These are phyloP conservation scores for Penicillium cinerascens DNA, from an alignment of 495 filamentous ascomycete species.

Conservation along the genomic window DNA sequence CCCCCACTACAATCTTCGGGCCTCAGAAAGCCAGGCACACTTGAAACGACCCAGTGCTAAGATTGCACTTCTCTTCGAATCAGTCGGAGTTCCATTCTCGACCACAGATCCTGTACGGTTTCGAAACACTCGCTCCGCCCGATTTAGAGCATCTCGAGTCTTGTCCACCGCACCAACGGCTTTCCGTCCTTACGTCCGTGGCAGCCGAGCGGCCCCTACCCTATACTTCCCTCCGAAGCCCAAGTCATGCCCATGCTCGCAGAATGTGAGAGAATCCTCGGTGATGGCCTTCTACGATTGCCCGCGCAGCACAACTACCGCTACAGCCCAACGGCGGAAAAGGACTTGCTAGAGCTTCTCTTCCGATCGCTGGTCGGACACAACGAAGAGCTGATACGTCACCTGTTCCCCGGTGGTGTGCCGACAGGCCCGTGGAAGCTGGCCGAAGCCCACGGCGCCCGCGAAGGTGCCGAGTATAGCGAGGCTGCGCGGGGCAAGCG, in stretches of 20 bases:
- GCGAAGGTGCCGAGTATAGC: constrained; percentile 92
- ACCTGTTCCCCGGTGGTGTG: constrained; percentile 76
- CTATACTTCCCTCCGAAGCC: constrained; percentile 1
- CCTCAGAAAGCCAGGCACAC: neutral
- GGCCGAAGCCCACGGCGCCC: constrained; percentile 80
- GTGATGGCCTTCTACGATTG: constrained; percentile 66
- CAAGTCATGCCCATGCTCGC: constrained; percentile 50
- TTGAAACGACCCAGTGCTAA: neutral
- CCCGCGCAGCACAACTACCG: constrained; percentile 64
- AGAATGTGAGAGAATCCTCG: constrained; percentile 76
- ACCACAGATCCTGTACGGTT: constrained; percentile 3
- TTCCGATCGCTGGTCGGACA: constrained; percentile 81
- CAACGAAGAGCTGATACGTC: constrained; percentile 63
- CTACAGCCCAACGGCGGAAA: constrained; percentile 65
- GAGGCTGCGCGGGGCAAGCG: constrained; percentile 86
- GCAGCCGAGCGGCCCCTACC: constrained; percentile 10
- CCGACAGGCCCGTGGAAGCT: constrained; percentile 68
- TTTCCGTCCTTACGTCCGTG: neutral
- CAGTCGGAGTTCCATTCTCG: neutral
- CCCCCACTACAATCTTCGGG: constrained; percentile 25
- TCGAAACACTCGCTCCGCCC: constrained; percentile 5
- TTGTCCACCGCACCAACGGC: constrained; percentile 19
- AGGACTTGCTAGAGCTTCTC: constrained; percentile 69
- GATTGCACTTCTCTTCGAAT: neutral
- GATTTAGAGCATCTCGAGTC: constrained; percentile 7